Conservation (phyloP, 805 yeast species). For the Metschnikowia henanensis region DNA sequence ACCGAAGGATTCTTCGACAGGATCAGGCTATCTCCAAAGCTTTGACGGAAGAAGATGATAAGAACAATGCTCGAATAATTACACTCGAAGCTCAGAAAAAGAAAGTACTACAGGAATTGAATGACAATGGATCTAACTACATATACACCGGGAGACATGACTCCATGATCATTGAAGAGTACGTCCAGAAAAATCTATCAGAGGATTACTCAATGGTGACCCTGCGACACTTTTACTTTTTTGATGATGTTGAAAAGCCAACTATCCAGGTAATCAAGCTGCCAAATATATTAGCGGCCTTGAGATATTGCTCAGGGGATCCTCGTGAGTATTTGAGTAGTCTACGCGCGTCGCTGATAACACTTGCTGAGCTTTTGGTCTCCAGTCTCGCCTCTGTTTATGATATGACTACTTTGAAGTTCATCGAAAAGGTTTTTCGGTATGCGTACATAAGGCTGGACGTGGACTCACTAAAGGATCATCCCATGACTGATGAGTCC, state of each 20-base stretch:
- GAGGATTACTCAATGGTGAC: conserved; percentile 4
- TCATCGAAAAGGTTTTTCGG: neutral
- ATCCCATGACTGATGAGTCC: neutral
- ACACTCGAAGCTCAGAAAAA: conserved; percentile 12
- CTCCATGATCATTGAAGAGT: conserved; percentile 21
- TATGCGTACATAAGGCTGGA: neutral
- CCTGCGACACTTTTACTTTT: conserved; percentile 26
- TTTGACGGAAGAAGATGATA: conserved; percentile 19
- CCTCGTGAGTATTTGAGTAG: neutral
- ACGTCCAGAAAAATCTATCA: conserved; percentile 15
- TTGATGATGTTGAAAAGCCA: conserved; percentile 8
- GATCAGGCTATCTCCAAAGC: conserved; percentile 22
- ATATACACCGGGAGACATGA: conserved; percentile 20
- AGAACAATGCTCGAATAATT: conserved; percentile 8
- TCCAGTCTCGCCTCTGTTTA: neutral
- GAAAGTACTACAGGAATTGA: conserved; percentile 27
- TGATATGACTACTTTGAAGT: conserved; percentile 1
- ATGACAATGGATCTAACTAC: conserved; percentile 31
- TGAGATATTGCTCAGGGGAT: neutral
- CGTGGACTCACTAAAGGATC: neutral
- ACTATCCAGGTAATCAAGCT: neutral
- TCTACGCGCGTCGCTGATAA: neutral
- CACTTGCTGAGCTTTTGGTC: conserved; percentile 1
- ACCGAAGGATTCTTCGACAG: conserved; percentile 23
- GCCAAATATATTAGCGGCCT: neutral